Evolutionary conservation across 2,329 filamentous ascomycete species (phyloP).

Genomic region (Periconia digitata): DNA sequence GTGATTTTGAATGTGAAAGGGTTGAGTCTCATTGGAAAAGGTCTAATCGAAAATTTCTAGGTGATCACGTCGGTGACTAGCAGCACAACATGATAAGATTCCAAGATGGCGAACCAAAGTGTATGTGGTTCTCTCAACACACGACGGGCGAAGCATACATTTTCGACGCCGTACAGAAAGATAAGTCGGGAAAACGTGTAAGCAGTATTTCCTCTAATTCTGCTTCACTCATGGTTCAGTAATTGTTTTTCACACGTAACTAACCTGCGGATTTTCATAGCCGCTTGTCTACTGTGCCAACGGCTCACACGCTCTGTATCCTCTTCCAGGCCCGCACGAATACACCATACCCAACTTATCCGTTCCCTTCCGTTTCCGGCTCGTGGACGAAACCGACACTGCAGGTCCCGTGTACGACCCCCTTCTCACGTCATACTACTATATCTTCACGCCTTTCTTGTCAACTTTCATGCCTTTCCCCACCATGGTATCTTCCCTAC

Average conservation of each 20-base stretch:
- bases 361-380: conserved; percentile 47
- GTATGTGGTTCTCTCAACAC: conserved; percentile 64
- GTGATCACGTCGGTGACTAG: conserved; percentile 64
- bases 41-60: conserved; percentile 4
- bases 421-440: conserved; percentile 55
- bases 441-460: conserved; percentile 50
- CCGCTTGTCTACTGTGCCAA: conserved; percentile 57
- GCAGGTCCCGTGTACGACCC: conserved; percentile 62
- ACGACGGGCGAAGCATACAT: conserved; percentile 61
- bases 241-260: neutral
- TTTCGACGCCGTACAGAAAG: conserved; percentile 57
- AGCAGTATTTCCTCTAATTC: neutral
- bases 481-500: neutral
- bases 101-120: conserved; percentile 53
- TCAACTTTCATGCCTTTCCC: conserved; percentile 10
- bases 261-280: conserved; percentile 8
- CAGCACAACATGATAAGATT: conserved; percentile 69
- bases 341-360: conserved; percentile 62
- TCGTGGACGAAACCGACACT: conserved; percentile 54
- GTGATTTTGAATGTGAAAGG: neutral
- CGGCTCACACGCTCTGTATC: conserved; percentile 65
- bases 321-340: conserved; percentile 59
- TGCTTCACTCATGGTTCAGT: neutral
- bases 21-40: neutral
- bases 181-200: conserved; percentile 45